Percentiles rank a stretch among this genome's conserved stretches.
Conservation (phyloP, 2,329 filamentous ascomycete genomes). For the Aspergillus sergii region DNA sequence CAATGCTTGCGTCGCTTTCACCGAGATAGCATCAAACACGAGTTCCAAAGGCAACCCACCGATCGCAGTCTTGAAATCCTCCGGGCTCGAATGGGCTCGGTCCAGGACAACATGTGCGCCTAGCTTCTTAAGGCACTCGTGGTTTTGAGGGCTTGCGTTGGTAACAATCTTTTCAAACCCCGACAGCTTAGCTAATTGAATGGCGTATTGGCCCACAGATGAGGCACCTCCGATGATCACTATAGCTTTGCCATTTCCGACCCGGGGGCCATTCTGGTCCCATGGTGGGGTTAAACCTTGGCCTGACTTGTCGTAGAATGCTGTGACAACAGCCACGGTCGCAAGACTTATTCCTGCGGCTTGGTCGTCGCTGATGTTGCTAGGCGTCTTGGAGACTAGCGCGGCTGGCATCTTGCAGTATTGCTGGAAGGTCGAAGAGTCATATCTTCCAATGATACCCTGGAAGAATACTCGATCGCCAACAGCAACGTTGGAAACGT, state of each 20-base stretch:
- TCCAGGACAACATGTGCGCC: constrained; percentile 35
- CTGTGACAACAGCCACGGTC: constrained; percentile 19
- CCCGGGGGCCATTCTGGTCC: constrained; percentile 24
- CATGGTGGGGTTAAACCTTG: constrained; percentile 34
- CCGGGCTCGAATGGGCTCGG: constrained; percentile 13
- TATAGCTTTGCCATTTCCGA: constrained; percentile 23
- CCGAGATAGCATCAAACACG: constrained; percentile 37
- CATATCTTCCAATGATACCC: constrained; percentile 34
- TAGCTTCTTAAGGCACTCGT: constrained; percentile 20
- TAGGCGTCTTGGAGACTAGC: constrained; percentile 36
- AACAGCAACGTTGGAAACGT: constrained; percentile 20
- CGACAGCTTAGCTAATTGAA: constrained; percentile 37
- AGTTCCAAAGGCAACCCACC: constrained; percentile 30
- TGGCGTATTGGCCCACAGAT: constrained; percentile 38
- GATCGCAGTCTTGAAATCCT: constrained; percentile 29
- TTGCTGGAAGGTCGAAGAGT: constrained; percentile 40
- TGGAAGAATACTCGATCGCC: constrained; percentile 40
- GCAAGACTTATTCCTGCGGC: constrained; percentile 31
- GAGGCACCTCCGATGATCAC: constrained; percentile 40
- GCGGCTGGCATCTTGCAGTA: constrained; percentile 39
- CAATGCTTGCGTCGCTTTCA: constrained; percentile 30
- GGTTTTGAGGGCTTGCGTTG: constrained; percentile 32
- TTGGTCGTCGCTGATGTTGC: constrained; percentile 32
- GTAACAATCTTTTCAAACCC: constrained; percentile 38
- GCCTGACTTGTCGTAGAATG: constrained; percentile 19